phyloP scores from a whole-genome alignment of 768 basidiomycete genomes.

The Lactarius sanguifluus region DNA sequence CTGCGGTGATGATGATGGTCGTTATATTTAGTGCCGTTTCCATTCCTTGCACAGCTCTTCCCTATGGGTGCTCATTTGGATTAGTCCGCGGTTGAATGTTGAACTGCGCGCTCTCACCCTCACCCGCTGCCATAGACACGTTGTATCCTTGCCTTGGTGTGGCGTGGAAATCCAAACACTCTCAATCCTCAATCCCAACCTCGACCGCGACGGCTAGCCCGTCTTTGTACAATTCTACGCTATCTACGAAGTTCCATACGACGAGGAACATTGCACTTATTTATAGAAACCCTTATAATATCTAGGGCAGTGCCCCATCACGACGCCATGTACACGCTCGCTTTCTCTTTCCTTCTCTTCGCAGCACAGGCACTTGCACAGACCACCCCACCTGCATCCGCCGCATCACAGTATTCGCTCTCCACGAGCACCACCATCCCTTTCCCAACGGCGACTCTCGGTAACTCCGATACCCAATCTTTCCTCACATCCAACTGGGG shows the following conservation, averaged over 20 bases:
- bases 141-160: too few relatives aligned
- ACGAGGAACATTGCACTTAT: background rate
- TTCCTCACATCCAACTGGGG: slow-evolving; percentile 60
- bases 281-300: background rate
- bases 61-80: background rate
- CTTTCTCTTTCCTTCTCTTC: slow-evolving; percentile 12
- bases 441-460: slow-evolving; percentile 62
- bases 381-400: slow-evolving; percentile 11
- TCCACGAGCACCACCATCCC: slow-evolving; percentile 61
- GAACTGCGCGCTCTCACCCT: background rate
- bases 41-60: background rate
- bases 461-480: slow-evolving; percentile 48
- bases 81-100: background rate
- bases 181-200: background rate
- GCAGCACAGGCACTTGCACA: slow-evolving; percentile 10
- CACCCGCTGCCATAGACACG: too few relatives aligned
- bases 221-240: background rate
- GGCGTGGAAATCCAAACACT: too few relatives aligned
- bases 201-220: slow-evolving; percentile 3
- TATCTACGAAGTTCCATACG: background rate
- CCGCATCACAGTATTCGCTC: slow-evolving; percentile 55
- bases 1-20: background rate
- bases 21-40: background rate
- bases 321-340: background rate
- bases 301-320: slow-evolving; percentile 1